Evolutionary conservation across 108 stramenopile genomes (phyloP).

Genomic region (Nitzschia putrida): DNA sequence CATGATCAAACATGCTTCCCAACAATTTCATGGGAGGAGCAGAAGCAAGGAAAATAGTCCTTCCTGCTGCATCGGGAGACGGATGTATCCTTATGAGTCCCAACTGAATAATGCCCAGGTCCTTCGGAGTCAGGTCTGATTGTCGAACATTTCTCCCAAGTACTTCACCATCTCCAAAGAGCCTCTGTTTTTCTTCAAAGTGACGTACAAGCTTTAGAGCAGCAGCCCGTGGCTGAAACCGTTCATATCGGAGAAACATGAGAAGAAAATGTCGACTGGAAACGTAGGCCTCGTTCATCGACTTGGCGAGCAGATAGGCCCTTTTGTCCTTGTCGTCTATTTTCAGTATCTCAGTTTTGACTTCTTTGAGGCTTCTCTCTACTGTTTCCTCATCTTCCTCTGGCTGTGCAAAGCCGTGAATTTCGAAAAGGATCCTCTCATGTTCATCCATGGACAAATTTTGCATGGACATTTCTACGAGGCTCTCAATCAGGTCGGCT

Average conservation of each 20-base stretch:
- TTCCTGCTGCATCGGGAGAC: constrained; percentile 25
- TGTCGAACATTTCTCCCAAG: constrained; percentile 23
- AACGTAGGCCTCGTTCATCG: constrained; percentile 36
- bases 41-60: constrained; percentile 6
- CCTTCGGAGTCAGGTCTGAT: constrained; percentile 3
- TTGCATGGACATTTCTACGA: constrained; percentile 2
- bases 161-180: constrained; percentile 40
- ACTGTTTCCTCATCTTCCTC: constrained; percentile 5
- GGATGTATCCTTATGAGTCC: constrained; percentile 25
- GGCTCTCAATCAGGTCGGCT: neutral
- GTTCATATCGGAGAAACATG: constrained; percentile 43
- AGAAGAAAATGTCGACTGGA: constrained; percentile 28
- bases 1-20: no score
- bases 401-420: constrained; percentile 18
- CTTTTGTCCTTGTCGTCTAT: constrained; percentile 16
- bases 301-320: constrained; percentile 24
- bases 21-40: neutral
- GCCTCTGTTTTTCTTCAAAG: constrained; percentile 28
- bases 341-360: constrained; percentile 15
- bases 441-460: constrained; percentile 4
- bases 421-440: constrained; percentile 13
- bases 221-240: constrained; percentile 32
- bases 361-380: neutral
- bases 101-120: constrained; percentile 1
- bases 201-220: constrained; percentile 29